Evolutionary conservation across 208 protist genomes (phyloP).

Genomic region (Trypanosoma grayi): DNA sequence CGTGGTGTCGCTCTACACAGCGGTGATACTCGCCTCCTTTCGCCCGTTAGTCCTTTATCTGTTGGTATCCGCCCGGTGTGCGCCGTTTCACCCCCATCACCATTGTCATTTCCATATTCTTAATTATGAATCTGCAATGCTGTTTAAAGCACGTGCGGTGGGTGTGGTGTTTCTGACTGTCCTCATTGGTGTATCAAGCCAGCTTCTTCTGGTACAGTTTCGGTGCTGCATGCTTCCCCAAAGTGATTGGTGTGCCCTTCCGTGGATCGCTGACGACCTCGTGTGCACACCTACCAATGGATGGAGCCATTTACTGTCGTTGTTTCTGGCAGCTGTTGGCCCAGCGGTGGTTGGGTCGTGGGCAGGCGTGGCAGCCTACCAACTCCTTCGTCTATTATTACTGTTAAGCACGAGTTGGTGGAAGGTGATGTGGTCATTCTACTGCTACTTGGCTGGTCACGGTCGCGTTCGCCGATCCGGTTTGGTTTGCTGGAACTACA

Average conservation of each 20-base stretch:
- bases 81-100: neutral
- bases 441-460: neutral
- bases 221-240: constrained; percentile 10
- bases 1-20: constrained; percentile 12
- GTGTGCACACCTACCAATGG: neutral
- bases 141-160: neutral
- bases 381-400: constrained; percentile 4
- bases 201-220: constrained; percentile 10
- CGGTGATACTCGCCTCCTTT: constrained; percentile 5
- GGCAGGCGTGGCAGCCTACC: constrained; percentile 3
- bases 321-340: constrained; percentile 1
- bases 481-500: neutral
- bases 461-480: neutral
- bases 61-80: neutral
- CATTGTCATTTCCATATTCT: neutral
- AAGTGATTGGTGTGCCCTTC: neutral
- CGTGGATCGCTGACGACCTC: constrained; percentile 19
- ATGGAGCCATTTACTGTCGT: neutral
- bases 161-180: constrained; percentile 7
- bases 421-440: neutral
- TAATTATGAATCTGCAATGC: neutral
- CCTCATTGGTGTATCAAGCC: neutral
- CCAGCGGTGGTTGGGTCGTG: constrained; percentile 8
- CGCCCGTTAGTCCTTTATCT: neutral
- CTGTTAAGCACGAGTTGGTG: neutral